Conservation (phyloP, 1,284 basidiomycete genomes). For the Ganoderma boninense region DNA sequence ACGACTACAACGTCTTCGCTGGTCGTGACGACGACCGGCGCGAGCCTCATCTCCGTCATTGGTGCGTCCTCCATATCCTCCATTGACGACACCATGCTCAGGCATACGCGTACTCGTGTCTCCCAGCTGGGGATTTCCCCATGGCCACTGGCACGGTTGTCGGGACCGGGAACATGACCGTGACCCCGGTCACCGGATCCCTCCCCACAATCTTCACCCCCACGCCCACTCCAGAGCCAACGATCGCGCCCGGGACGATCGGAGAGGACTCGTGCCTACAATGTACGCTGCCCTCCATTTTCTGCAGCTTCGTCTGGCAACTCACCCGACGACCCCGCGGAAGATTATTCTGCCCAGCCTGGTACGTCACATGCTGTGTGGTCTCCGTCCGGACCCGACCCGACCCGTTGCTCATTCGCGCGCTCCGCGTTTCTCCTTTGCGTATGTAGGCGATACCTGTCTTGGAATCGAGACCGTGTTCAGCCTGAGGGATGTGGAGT, state of each 20-base stretch:
- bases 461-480: not conserved
- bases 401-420: not conserved
- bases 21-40: not conserved
- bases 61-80: not conserved
- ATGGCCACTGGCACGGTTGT: not conserved
- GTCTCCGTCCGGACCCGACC: not conserved
- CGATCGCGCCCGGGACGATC: not conserved
- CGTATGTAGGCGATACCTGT: not conserved
- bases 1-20: not conserved
- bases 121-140: not conserved
- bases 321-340: not conserved
- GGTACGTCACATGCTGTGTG: not conserved
- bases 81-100: not conserved
- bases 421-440: not conserved
- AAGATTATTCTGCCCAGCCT: not conserved
- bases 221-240: not conserved
- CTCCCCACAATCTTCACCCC: not conserved
- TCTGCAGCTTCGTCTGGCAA: not conserved
- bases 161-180: not conserved
- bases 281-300: not conserved
- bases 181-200: not conserved
- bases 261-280: not conserved
- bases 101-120: not conserved
- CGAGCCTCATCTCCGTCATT: not conserved
- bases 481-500: not conserved